Percentiles rank a stretch among this genome's conserved stretches.
Conservation (phyloP, 2,329 filamentous ascomycete species). For the Myotisia sp. region DNA sequence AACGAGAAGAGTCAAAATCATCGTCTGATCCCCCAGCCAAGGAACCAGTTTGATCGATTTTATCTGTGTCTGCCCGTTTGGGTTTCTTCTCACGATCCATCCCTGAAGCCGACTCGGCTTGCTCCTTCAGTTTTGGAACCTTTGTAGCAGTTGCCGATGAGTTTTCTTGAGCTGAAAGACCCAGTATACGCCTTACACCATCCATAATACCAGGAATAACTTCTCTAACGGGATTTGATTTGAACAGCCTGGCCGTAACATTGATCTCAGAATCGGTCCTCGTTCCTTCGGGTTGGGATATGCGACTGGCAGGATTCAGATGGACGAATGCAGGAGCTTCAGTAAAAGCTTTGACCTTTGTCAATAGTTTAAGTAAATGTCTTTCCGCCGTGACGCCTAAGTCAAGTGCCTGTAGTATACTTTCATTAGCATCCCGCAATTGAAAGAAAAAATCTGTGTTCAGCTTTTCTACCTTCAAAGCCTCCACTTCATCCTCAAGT, state of each 20-base stretch:
- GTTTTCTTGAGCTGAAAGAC: slow-evolving; percentile 6
- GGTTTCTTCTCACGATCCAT: not conserved
- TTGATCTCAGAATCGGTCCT: slow-evolving; percentile 38
- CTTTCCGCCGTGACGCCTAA: slow-evolving; percentile 36
- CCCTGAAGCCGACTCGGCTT: slow-evolving; percentile 3
- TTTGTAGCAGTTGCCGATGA: not conserved
- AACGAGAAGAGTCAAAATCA: slow-evolving; percentile 16
- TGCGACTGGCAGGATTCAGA: slow-evolving; percentile 19
- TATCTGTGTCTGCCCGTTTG: slow-evolving; percentile 2
- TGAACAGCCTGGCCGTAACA: slow-evolving; percentile 45
- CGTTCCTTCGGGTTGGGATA: slow-evolving; percentile 21
- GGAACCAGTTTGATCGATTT: too few species aligned
- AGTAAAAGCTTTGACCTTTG: slow-evolving; percentile 43
- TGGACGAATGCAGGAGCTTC: slow-evolving; percentile 36
- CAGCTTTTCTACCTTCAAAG: slow-evolving; percentile 37
- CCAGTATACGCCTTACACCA: slow-evolving; percentile 27
- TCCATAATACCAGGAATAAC: slow-evolving; percentile 36
- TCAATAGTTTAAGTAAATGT: slow-evolving; percentile 43
- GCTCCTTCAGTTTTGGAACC: not conserved
- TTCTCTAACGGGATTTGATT: slow-evolving; percentile 44
- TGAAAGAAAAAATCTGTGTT: too few species aligned
- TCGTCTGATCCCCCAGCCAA: slow-evolving; percentile 3
- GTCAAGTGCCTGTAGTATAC: slow-evolving; percentile 34
- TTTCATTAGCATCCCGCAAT: not conserved
- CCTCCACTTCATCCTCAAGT: slow-evolving; percentile 41